Percentiles rank a stretch among this genome's conserved stretches.
These are phyloP conservation scores for Kockiozyma suomiensis DNA, from an alignment of 805 yeast genomes.

Conservation along the genomic window DNA sequence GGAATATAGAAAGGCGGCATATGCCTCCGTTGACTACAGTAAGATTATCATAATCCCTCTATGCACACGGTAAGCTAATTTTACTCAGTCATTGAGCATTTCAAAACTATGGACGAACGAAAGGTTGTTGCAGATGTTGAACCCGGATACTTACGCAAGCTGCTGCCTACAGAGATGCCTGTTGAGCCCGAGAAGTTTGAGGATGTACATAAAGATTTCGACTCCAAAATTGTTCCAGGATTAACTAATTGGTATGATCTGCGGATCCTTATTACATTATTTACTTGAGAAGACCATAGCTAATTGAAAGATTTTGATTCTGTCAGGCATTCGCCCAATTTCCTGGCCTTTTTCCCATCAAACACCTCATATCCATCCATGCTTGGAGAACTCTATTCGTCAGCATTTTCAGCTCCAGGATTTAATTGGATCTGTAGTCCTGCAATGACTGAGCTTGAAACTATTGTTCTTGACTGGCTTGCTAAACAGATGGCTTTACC, in stretches of 20 bases:
- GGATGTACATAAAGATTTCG: conserved; percentile 30
- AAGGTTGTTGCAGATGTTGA: conserved; percentile 31
- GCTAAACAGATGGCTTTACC: conserved; percentile 34
- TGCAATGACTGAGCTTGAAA: conserved; percentile 37
- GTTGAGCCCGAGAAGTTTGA: conserved; percentile 33
- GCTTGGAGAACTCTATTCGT: conserved; percentile 35
- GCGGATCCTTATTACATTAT: no score
- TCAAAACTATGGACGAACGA: conserved; percentile 20
- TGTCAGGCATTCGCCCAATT: conserved; percentile 35
- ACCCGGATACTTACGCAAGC: conserved; percentile 34
- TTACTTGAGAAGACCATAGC: no score
- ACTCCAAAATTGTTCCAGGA: conserved; percentile 33
- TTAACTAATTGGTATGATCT: conserved; percentile 33
- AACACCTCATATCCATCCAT: conserved; percentile 35
- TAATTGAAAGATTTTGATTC: neutral
- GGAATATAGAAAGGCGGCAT: conserved; percentile 34
- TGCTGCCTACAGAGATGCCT: conserved; percentile 35
- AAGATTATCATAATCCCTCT: no score
- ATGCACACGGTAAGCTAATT: no score
- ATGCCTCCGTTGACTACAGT: conserved; percentile 35
- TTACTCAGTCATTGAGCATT: conserved; percentile 30
- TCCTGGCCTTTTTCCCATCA: conserved; percentile 36
- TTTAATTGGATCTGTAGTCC: conserved; percentile 38
- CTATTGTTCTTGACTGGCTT: conserved; percentile 38
- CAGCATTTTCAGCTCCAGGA: conserved; percentile 37